Base-by-base conservation (phyloP, 2,329 filamentous ascomycete genomes). In the Phialocephala sp. region DNA sequence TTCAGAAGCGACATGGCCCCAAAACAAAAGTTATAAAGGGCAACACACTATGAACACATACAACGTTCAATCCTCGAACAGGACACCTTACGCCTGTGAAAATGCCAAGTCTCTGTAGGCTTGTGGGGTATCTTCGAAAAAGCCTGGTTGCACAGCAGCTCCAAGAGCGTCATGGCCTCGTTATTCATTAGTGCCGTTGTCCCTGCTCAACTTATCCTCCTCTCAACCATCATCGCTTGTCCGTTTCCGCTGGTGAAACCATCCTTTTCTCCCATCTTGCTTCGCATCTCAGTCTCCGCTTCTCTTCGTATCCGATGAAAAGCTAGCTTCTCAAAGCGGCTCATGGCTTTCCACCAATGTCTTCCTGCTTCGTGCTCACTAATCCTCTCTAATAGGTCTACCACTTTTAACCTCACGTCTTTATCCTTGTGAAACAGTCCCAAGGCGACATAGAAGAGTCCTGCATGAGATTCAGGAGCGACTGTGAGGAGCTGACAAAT, bases 391-490 rank as follows among this genome's bases (percentile, higher is more conserved):
- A 99, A 79, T 41, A 99, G 80, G 67, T 91, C 91, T 0, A 92
- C 90, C 1, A 92, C 91, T 63, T 88, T 88, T 72, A 90, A 80
- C 41, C 95, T 85, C 12, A 97, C 94, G 60, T 93, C 90, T 41
- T 85, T 83, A 69, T 94, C 89, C 63, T 93, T 93, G 80, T 99
- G 95, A 77, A 98, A 97, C 6, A 99, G 82, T 0, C 95, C 95
- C 60, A 98, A 85, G 5, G 91, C 92, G 32, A 99, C 80, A 73
- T 97, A 97, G 77, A 98, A 98, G 2, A 98, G 84, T 0, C 93
- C 95, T 0, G 91, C 91, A 72, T 95, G 92, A 35, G 88, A 91
- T 79, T 97, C 93, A 8, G 93, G 93, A 6, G 93, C 89, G 8
- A 95, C 91, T 35, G 88, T 89, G 8, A 97, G 84, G 6, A 97